Evolutionary conservation across 768 basidiomycete genomes (phyloP).

Genomic region (Pleurotus tuber-regium): DNA sequence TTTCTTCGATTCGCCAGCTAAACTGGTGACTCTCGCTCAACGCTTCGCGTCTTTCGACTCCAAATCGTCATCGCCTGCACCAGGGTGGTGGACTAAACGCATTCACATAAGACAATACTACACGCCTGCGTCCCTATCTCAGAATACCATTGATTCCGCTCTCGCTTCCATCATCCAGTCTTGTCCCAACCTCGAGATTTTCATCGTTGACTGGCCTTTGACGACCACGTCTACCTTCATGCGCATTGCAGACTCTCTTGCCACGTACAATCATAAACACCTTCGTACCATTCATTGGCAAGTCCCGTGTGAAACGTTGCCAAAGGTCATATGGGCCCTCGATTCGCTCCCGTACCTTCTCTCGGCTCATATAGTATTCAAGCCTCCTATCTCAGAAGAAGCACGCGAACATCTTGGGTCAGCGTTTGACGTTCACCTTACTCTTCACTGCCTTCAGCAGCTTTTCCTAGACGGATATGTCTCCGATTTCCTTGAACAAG

Average conservation of each 20-base stretch:
- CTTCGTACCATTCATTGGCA: slow-evolving; percentile 64
- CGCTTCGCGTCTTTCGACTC: slow-evolving; percentile 29
- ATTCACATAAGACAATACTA: slow-evolving; percentile 64
- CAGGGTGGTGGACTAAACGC: slow-evolving; percentile 73
- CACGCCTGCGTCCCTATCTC: slow-evolving; percentile 32
- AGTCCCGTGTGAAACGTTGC: slow-evolving; percentile 49
- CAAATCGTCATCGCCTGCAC: slow-evolving; percentile 40
- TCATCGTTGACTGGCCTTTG: slow-evolving; percentile 68
- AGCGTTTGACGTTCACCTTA: slow-evolving; percentile 52
- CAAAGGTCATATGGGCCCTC: slow-evolving; percentile 73
- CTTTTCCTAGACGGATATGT: slow-evolving; percentile 61
- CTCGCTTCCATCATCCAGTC: slow-evolving; percentile 58
- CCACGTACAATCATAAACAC: slow-evolving; percentile 43
- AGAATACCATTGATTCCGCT: slow-evolving; percentile 50
- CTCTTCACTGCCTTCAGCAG: slow-evolving; percentile 55
- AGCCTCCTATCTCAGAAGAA: slow-evolving; percentile 20
- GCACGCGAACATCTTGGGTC: slow-evolving; percentile 57
- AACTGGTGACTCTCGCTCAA: slow-evolving; percentile 47
- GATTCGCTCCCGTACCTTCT: slow-evolving; percentile 57
- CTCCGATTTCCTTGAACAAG: slow-evolving; percentile 68
- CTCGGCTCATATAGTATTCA: slow-evolving; percentile 56
- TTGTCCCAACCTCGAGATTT: slow-evolving; percentile 73
- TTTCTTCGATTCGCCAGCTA: slow-evolving; percentile 60
- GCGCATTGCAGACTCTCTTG: slow-evolving; percentile 62
- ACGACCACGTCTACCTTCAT: slow-evolving; percentile 46